Base-by-base conservation (phyloP, 345 rosid species). In the Bretschneidera sinensis region DNA sequence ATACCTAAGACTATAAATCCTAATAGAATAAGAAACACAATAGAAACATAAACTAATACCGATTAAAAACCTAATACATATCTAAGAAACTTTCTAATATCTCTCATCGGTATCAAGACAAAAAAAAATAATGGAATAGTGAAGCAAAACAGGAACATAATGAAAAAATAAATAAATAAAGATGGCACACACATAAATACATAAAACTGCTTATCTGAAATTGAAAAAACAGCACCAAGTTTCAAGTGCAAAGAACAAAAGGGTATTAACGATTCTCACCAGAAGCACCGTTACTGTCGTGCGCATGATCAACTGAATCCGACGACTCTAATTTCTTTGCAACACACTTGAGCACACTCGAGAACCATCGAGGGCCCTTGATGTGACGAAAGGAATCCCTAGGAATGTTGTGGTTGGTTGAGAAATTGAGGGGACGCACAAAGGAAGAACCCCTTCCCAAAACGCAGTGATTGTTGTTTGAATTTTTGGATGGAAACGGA, bases 281-380 rank as follows among this genome's bases (percentile, higher is more conserved):
- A 23, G 73, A 54, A 62, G 57, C 60, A 34, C 60, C 53, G 56
- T 54, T 61, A 22, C n/a, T 57, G 57, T 54, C 23, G 23, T 24
- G n/a, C 9, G 61, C 64, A 63, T 48, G 5, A 48, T 24, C 48
- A 13, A 51, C 45, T 0, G 74, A 70, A 64, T 58, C 35, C 9
- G 77, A 74, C 9, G 63, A 55, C 52, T 75, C 64, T 59, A 73
- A 70, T 48, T 65, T 57, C 49, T 62, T 54, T 0, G 74, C 59
- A 50, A 61, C 56, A 57, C 82, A 73, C 0, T 51, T 68, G 61
- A 63, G 18, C 17, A 35, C 20, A 8, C 45, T 10, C 62, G 76
- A 57, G 55, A 43, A 63, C 34, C 65, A 56, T 0, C 51, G 71
- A 19, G 25, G 64, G 2, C 67, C 55, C 14, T 66, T 66, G 57